Conservation (phyloP, 495 filamentous ascomycete genomes). For the Penicillium bovifimosum region DNA sequence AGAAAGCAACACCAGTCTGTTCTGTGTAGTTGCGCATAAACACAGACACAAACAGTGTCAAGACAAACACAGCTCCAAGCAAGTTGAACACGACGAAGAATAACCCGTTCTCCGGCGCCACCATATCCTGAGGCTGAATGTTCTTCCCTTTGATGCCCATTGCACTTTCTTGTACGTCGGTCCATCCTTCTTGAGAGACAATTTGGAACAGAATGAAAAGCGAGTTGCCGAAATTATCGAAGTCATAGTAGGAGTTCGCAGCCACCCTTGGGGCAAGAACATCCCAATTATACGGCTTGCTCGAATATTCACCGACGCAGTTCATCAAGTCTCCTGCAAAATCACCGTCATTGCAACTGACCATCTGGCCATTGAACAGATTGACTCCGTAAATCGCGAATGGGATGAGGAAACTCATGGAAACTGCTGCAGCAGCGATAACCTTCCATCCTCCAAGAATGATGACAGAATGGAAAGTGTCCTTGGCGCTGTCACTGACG, state of each 20-base stretch:
- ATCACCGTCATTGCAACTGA: conserved; percentile 69
- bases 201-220: conserved; percentile 98
- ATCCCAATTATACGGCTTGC: conserved; percentile 73
- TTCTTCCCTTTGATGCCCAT: conserved; percentile 76
- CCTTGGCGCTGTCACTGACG: conserved; percentile 89
- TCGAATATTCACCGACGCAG: conserved; percentile 78
- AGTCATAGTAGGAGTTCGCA: conserved; percentile 79
- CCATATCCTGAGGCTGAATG: conserved; percentile 60
- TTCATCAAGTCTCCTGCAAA: conserved; percentile 50
- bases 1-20: conserved; percentile 93
- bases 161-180: conserved; percentile 77
- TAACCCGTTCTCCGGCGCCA: conserved; percentile 75
- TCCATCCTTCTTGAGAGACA: conserved; percentile 97
- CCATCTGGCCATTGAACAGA: conserved; percentile 79
- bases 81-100: conserved; percentile 98
- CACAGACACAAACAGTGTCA: conserved; percentile 97
- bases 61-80: conserved; percentile 91
- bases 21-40: conserved; percentile 99
- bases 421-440: conserved; percentile 80
- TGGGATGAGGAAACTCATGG: conserved; percentile 87
- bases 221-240: conserved; percentile 88
- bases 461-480: conserved; percentile 95
- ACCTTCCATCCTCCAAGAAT: conserved; percentile 91
- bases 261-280: conserved; percentile 76
- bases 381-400: conserved; percentile 95